Evolutionary conservation across 768 basidiomycete genomes (phyloP).

Genomic region (Kwoniella bestiolae): DNA sequence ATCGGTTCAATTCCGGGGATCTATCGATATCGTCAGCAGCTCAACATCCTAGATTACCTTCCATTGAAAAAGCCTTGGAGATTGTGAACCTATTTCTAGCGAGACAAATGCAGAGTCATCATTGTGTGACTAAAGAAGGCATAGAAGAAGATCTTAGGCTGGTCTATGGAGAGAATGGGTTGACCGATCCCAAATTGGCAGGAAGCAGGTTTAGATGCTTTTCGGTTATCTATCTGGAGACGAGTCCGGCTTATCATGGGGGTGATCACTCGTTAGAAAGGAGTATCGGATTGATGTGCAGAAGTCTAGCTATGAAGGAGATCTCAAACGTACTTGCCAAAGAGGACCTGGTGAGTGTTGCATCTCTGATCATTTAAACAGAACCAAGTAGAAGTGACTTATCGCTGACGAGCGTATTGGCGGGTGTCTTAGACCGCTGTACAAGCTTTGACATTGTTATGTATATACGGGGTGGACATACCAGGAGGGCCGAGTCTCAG

Average conservation of each 20-base stretch:
- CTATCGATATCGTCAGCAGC: background rate
- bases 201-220: background rate
- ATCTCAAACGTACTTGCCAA: conserved; percentile 9
- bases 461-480: conserved; percentile 10
- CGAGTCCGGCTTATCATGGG: background rate
- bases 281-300: background rate
- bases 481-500: conserved; percentile 14
- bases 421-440: conserved; percentile 19
- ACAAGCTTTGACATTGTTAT: conserved; percentile 15
- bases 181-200: background rate
- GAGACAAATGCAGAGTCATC: background rate
- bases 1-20: background rate
- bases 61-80: background rate
- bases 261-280: background rate
- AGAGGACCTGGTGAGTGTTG: conserved; percentile 8
- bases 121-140: background rate
- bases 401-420: no score
- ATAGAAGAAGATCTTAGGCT: background rate
- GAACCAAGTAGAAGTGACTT: no score
- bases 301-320: conserved; percentile 6
- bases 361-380: background rate
- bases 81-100: background rate
- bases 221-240: background rate
- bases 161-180: background rate
- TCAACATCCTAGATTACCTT: background rate